Conservation (phyloP, 225 moss, liverwort and hornwort genomes). For the Sphagnum tenellum region DNA sequence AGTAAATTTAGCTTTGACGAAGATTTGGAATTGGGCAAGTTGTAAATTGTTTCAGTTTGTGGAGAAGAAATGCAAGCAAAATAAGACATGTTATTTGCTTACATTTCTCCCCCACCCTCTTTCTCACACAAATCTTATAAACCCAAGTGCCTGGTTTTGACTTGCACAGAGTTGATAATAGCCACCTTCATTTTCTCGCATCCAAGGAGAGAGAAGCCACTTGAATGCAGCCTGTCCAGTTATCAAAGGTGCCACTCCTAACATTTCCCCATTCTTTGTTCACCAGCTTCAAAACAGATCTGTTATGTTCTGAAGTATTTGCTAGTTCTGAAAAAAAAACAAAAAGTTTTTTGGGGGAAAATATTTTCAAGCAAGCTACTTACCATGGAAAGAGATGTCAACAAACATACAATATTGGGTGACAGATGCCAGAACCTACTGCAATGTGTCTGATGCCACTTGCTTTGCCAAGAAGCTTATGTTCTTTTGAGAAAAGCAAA, state of each 20-base stretch:
- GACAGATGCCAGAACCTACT: constrained; percentile 23
- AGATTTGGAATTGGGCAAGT: too few species aligned
- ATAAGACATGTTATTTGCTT: too few species aligned
- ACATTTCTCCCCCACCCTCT: too few species aligned
- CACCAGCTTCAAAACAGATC: constrained; percentile 31
- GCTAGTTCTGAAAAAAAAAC: too few species aligned
- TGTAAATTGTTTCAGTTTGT: too few species aligned
- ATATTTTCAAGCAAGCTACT: neutral
- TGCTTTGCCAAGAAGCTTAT: constrained; percentile 84
- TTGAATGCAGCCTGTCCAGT: constrained; percentile 88
- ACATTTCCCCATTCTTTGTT: constrained; percentile 96
- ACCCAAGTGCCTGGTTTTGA: too few species aligned
- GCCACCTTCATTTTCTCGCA: constrained; percentile 86
- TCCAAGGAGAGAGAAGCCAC: constrained; percentile 82
- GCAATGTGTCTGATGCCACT: constrained; percentile 87
- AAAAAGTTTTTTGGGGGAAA: neutral
- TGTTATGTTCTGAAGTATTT: too few species aligned
- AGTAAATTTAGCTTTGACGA: too few species aligned
- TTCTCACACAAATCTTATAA: too few species aligned
- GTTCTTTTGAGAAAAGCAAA: constrained; percentile 87
- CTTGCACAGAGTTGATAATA: neutral
- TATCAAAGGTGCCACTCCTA: constrained; percentile 95
- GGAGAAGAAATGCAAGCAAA: too few species aligned
- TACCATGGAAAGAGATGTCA: neutral
- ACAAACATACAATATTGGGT: neutral